Evolutionary conservation across 129 eudicot genomes (phyloP).

Genomic region (Lactuca sativa): DNA sequence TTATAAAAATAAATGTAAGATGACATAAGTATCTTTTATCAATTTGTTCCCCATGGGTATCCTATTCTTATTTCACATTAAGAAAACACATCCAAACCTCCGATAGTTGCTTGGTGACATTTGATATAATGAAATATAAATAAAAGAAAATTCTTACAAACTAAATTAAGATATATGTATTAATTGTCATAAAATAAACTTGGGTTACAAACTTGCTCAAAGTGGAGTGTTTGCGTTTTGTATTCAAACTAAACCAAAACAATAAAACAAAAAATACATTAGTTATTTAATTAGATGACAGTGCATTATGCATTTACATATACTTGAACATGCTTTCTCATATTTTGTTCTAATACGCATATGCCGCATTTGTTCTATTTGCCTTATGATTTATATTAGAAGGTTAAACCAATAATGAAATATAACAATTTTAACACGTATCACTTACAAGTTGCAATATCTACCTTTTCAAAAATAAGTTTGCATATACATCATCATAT

Average conservation of each 20-base stretch:
- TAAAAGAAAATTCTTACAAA: too few relatives aligned
- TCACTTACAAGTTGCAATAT: neutral
- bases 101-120: too few relatives aligned
- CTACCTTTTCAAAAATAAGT: neutral
- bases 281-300: neutral
- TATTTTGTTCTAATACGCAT: neutral
- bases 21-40: too few relatives aligned
- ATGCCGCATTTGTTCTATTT: neutral
- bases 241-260: neutral
- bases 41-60: too few relatives aligned
- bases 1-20: too few relatives aligned
- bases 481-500: too few relatives aligned
- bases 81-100: too few relatives aligned
- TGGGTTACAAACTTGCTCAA: neutral
- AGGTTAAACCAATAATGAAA: neutral
- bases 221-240: neutral
- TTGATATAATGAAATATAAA: too few relatives aligned
- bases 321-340: neutral
- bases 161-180: too few relatives aligned
- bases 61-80: too few relatives aligned
- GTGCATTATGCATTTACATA: neutral
- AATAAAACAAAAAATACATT: too few relatives aligned
- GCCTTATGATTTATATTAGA: neutral
- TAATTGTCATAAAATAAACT: too few relatives aligned
- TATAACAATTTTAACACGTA: neutral